phyloP scores from a whole-genome alignment of 129 eudicot genomes.

The Helianthus annuus region HanXRQr2.0-SUNRISE NC_035436.2:166556327-166556826 shows the following conservation, averaged over 20 bases:
- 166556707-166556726: too few relatives aligned
- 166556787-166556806: too few relatives aligned
- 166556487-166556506: slow-evolving; percentile 73
- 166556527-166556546: slow-evolving; percentile 79
- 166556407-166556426: slow-evolving; percentile 78
- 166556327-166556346: slow-evolving; percentile 17
- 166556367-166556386: slow-evolving; percentile 16
- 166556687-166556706: too few relatives aligned
- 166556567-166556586: slow-evolving; percentile 73
- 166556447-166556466: slow-evolving; percentile 58
- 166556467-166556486: slow-evolving; percentile 54
- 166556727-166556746: too few relatives aligned
- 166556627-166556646: too few relatives aligned
- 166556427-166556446: slow-evolving; percentile 62
- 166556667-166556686: too few relatives aligned
- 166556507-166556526: slow-evolving; percentile 61
- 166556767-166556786: too few relatives aligned
- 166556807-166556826: too few relatives aligned
- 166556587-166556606: slow-evolving; percentile 79
- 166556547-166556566: slow-evolving; percentile 77
- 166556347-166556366: not conserved
- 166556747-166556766: too few relatives aligned
- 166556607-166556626: slow-evolving; percentile 85
- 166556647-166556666: too few relatives aligned
- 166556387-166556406: slow-evolving; percentile 55